A percentile compares a stretch with the other conserved stretches of the same genome.
Evolutionary conservation across 176 grass and related monocot genomes (phyloP).

Genomic region (Echinochloa phyllopogon): DNA sequence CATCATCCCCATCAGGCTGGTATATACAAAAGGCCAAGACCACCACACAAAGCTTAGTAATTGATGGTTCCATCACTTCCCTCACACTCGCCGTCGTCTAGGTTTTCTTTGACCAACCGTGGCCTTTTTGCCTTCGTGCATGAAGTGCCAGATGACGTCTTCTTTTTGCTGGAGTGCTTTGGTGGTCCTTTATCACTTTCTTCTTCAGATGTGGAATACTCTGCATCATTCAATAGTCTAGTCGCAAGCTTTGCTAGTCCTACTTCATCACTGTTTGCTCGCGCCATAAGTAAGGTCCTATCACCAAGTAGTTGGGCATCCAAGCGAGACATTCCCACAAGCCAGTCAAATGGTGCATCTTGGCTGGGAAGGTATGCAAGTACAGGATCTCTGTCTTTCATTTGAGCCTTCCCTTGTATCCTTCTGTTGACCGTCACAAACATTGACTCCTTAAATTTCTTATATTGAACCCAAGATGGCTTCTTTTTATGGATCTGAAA

Average conservation of each 20-base stretch:
- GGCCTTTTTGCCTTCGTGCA: neutral
- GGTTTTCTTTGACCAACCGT: neutral
- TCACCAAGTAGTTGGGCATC: neutral
- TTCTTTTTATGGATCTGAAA: slow-evolving; percentile 1
- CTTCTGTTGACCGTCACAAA: slow-evolving; percentile 2
- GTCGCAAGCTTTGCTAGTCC: neutral
- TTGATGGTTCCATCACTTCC: slow-evolving; percentile 21
- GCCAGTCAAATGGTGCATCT: slow-evolving; percentile 3
- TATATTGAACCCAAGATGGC: neutral
- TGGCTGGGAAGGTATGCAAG: neutral
- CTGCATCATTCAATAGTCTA: neutral
- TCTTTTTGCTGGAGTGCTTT: neutral
- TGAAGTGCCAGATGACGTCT: neutral
- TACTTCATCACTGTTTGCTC: neutral
- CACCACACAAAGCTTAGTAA: neutral
- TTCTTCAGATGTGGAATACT: neutral
- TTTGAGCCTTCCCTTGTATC: neutral
- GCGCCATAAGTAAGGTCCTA: neutral
- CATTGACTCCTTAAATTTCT: neutral
- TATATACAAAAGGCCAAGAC: neutral
- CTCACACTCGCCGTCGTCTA: neutral
- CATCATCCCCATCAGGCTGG: neutral
- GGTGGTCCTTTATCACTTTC: slow-evolving; percentile 14
- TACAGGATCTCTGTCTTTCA: neutral
- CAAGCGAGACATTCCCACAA: neutral